Base-by-base conservation (phyloP, 2,329 filamentous ascomycete genomes). In the Fonsecaea pedrosoi region DNA sequence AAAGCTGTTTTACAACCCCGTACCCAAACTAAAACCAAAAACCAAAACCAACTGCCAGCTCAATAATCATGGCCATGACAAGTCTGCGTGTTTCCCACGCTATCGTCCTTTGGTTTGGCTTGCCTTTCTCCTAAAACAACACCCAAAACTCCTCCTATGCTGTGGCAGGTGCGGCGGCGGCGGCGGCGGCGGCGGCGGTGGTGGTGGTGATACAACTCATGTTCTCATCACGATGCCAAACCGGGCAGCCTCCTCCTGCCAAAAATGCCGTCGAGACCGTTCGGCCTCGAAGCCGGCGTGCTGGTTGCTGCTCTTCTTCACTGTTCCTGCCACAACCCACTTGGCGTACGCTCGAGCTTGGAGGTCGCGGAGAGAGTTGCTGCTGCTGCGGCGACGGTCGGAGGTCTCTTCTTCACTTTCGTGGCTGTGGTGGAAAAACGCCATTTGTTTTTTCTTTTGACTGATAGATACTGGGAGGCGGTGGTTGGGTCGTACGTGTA, bases 351-450 rank as follows among this genome's bases (percentile, higher is more conserved):
- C 65, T 57, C 38, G 59, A 6, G 65, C 65, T 34, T 63, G 48
- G 21, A 67, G 65, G 42, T 67, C 65, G 18, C 65, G 65, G 48
- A 64, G n/a, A 53, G 65, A 67, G 35, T 21, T 53, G 54, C 12
- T 57, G 35, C 34, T 53, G 54, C 30, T 57, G n/a, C 60, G 60
- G 7, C 55, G 63, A 12, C 60, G 60, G n/a, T 48, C 30, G 34
- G 55, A 30, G 21, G 34, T 12, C 12, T 38, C 30, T 21, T 67
- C 60, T 42, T 48, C 65, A 30, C 40, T 53, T 42, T 63, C 37
- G 45, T 60, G 34, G 45, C 38, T 64, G 40, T 60, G 65, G 9
- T 55, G 42, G 50, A 60, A 56, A 50, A 67, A 67, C 32, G 55
- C 53, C 65, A 67, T 67, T 45, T 15, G 42, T 25, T 25, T 25